Evolutionary conservation across 208 protist species (phyloP).

Genomic region (Crithidia fasciculata): DNA sequence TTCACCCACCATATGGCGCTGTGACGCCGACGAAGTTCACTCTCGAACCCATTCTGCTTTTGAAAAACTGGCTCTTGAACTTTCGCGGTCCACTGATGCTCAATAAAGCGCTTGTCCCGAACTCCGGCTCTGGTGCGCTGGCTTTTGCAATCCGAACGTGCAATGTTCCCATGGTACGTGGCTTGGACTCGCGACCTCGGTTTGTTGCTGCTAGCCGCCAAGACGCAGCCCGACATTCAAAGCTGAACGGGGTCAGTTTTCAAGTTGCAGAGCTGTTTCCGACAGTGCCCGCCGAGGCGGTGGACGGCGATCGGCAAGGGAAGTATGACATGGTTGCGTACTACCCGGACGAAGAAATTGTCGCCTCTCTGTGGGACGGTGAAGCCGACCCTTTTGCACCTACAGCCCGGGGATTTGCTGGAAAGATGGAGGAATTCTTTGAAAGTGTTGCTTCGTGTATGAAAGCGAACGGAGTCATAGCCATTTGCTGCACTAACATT

Average conservation of each 20-base stretch:
- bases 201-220: constrained; percentile 55
- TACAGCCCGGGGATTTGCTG: constrained; percentile 53
- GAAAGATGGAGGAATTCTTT: constrained; percentile 86
- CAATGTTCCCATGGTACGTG: constrained; percentile 84
- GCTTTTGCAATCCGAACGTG: constrained; percentile 58
- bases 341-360: constrained; percentile 80
- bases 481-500: constrained; percentile 85
- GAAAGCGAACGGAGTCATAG: constrained; percentile 75
- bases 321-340: constrained; percentile 81
- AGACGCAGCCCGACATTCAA: constrained; percentile 48
- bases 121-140: constrained; percentile 53
- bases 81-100: constrained; percentile 72
- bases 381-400: constrained; percentile 57
- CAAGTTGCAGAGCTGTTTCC: constrained; percentile 78
- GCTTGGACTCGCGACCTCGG: constrained; percentile 70
- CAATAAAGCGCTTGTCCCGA: constrained; percentile 69
- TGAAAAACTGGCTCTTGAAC: constrained; percentile 73
- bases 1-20: constrained; percentile 84
- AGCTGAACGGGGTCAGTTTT: constrained; percentile 71
- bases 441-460: constrained; percentile 64
- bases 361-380: constrained; percentile 42
- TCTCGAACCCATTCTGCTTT: constrained; percentile 76
- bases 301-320: constrained; percentile 3
- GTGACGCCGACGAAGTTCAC: constrained; percentile 50
- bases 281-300: not conserved